These are phyloP conservation scores for Gracilaria vermiculophylla DNA, from an alignment of 23 red algal genomes.

Conservation along the genomic window DNA sequence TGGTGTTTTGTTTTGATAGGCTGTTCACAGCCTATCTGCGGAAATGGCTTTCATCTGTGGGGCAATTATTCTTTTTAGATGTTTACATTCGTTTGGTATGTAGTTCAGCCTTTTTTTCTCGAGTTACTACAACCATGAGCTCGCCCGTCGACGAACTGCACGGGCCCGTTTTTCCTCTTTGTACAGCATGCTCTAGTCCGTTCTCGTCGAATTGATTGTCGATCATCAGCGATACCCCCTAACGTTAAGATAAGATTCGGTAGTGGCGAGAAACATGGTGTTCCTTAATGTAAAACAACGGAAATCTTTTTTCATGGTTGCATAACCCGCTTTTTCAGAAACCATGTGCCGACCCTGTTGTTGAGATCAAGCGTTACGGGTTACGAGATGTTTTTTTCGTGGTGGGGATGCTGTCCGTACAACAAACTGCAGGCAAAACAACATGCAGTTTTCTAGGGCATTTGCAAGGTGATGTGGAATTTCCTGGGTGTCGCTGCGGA, in stretches of 20 bases:
- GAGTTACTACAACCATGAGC: neutral
- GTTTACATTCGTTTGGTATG: neutral
- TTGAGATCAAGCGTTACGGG: neutral
- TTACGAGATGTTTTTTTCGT: neutral
- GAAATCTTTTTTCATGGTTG: neutral
- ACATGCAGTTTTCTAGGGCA: too few species aligned
- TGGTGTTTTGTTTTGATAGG: neutral
- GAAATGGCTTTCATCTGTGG: neutral
- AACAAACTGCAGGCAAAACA: too few species aligned
- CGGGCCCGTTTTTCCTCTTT: neutral
- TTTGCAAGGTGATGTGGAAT: too few species aligned
- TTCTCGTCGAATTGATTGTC: neutral
- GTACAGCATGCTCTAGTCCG: conserved; percentile 10
- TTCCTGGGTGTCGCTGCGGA: too few species aligned
- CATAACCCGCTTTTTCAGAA: neutral
- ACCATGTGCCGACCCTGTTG: neutral
- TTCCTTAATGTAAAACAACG: neutral
- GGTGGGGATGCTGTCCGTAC: neutral
- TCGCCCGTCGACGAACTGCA: neutral
- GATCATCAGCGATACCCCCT: neutral
- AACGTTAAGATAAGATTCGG: neutral
- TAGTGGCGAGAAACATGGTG: neutral
- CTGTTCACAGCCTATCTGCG: neutral
- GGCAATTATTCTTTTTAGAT: neutral
- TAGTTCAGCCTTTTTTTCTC: neutral